Evolutionary conservation across 306 rosid species (phyloP), one percentile per base, ranked within the genome.

Genomic region (Dicorynia guianensis): DNA sequence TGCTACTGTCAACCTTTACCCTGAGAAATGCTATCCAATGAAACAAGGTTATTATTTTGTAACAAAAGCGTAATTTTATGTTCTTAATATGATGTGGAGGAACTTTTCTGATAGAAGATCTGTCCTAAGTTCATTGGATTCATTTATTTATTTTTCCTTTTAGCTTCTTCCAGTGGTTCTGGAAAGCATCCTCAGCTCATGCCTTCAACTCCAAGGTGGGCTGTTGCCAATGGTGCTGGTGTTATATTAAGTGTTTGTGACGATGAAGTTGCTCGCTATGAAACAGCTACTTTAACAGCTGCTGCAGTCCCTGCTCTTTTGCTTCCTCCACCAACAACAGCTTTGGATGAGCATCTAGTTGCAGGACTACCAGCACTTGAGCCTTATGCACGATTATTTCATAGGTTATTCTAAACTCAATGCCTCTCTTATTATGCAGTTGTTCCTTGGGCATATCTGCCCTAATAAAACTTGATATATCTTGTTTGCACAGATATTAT

Each of bases 201-300:
- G 80, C 92, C 96, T 67, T 92, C 98, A 19, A 92, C 98, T 75
- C 98, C 98, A 59, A 76, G 97, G 72, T 95, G 98, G 98, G 98
- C 98, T 3, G 98, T 95, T 67, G 98, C 98, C 50, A 95, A 92
- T 84, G 98, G 98, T 40, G 98, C 98, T 71, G 98, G 98, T 79
- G 98, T 95, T 44, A 95, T 95, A 86, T 77, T 95, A 78, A 95
- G 98, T 66, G 98, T 95, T 33, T 95, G 98, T 66, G 98, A 95
- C 33, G 98, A 95, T 80, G 98, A 95, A 88, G 97, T 95, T 83
- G 86, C 90, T 72, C 98, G 97, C 35, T 83, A 95, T 80, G 98
- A 95, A 66, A 95, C 98, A 78, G 98, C 95, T 81, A 90, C 91
- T 76, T 87, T 95, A 82, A 95, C 97, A 40, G 98, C 97, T 19